A percentile compares a stretch with the other conserved stretches of the same genome.
These are phyloP conservation scores for Ailanthus altissimus DNA, from an alignment of 345 rosid genomes.

Conservation along the genomic window DNA sequence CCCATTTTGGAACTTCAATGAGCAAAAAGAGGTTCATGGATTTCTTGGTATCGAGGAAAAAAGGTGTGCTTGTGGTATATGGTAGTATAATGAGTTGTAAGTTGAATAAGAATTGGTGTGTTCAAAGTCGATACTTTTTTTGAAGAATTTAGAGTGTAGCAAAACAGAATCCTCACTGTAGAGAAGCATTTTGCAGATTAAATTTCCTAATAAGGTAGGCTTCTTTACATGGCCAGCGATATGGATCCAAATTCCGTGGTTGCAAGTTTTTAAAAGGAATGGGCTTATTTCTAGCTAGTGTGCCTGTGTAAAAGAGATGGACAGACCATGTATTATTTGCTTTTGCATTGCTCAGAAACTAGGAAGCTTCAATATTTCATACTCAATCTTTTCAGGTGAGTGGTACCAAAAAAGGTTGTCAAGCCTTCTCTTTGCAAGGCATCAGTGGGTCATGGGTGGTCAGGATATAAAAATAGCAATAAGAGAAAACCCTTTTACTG, in stretches of 20 bases:
- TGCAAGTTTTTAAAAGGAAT: neutral
- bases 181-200: slow-evolving; percentile 3
- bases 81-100: neutral
- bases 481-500: neutral
- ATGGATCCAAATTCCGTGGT: neutral
- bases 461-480: neutral
- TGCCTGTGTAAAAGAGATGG: neutral
- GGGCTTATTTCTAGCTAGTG: neutral
- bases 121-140: neutral
- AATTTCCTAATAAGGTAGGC: neutral
- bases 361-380: neutral
- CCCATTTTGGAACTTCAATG: no score
- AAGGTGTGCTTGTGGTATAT: neutral
- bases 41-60: neutral
- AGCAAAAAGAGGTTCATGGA: no score
- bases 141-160: neutral
- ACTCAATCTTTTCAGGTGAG: neutral
- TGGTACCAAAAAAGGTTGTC: neutral
- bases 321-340: neutral
- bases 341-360: neutral
- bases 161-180: neutral
- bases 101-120: neutral
- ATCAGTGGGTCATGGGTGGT: neutral
- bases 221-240: neutral
- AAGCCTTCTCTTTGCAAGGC: neutral